Evolutionary conservation across 495 filamentous ascomycete species (phyloP).

Genomic region (Neurospora africana): DNA sequence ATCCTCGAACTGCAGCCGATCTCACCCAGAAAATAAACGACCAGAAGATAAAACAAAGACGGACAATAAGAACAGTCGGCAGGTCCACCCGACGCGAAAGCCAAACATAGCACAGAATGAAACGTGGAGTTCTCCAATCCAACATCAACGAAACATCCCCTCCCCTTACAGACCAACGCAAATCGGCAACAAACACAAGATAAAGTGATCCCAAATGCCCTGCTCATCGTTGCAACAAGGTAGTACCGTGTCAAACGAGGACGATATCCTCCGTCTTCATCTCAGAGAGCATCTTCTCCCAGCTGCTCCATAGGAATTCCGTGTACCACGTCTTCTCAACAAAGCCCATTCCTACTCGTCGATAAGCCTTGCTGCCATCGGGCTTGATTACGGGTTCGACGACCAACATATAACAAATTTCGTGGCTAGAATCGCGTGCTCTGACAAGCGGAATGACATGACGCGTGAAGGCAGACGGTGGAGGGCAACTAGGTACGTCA

Average conservation of each 20-base stretch:
- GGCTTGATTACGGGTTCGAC: not conserved
- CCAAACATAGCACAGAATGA: not conserved
- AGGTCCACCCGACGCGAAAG: no score
- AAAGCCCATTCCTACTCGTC: not conserved
- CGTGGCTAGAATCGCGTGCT: no score
- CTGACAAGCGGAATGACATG: not conserved
- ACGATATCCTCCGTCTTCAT: not conserved
- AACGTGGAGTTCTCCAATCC: not conserved
- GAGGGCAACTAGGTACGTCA: not conserved
- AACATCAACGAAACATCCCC: not conserved
- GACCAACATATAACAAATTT: not conserved
- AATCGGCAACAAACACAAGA: not conserved
- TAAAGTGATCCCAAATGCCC: not conserved
- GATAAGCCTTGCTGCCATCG: not conserved
- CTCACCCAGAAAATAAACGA: not conserved
- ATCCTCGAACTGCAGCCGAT: not conserved
- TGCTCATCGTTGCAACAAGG: not conserved
- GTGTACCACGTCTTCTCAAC: not conserved
- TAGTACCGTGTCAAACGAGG: not conserved
- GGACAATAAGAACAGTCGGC: not conserved
- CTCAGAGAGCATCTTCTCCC: not conserved
- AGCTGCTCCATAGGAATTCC: not conserved
- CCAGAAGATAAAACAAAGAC: not conserved
- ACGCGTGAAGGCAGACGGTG: not conserved
- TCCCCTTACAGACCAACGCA: not conserved